Base-by-base conservation (phyloP, 1,284 basidiomycete genomes). In the Cryptococcus sp. region DNA sequence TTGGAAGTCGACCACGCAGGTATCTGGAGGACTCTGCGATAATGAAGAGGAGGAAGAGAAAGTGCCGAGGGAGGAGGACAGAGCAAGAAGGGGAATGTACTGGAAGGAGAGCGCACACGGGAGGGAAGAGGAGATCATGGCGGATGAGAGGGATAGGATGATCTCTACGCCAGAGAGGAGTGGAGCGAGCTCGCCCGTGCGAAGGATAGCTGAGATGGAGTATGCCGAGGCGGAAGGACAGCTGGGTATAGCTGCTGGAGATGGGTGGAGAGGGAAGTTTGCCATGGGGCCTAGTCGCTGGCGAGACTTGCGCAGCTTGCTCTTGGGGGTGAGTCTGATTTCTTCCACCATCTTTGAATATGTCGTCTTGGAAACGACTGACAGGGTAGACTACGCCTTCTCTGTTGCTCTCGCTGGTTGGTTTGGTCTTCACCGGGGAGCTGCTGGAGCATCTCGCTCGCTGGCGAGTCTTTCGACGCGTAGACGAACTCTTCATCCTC, bases 401-500 rank as follows among this genome's bases (percentile, higher is more conserved):
- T 0, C 55, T 78, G 0, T 53, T 77, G 11, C 62, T 78, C 48
- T 71, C 72, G 1, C 56, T 74, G 2, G 54, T 77, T 39, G 75
- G 75, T 3, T 63, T 91, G 43, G 77, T 93, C 40, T 87, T 95
- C 65, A 90, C 90, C 1, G 92, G 92, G 35, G 85, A 92, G 67
- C 78, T 94, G 0, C 74, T 97, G 33, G 86, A 91, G 65, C 82
- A 84, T 63, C 83, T 93, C 44, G 86, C 90, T 38, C 86, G 79
- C 50, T 97, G 92, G 92, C 79, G 78, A 50, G 90, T 92, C 36
- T 94, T 98, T 80, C 78, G 79, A 45, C 80, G 85, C 47, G 82
- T 94, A 43, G 87, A 97, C 76, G 93, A 98, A 70, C 83, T 97
- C 50, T 93, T 97, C 63, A 93, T 97, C 77, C 87, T 97, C 50